Percentiles rank a stretch among this genome's conserved stretches.
These are phyloP conservation scores for Xylaria digitata DNA, from an alignment of 2,329 filamentous ascomycete species.

Conservation along the genomic window DNA sequence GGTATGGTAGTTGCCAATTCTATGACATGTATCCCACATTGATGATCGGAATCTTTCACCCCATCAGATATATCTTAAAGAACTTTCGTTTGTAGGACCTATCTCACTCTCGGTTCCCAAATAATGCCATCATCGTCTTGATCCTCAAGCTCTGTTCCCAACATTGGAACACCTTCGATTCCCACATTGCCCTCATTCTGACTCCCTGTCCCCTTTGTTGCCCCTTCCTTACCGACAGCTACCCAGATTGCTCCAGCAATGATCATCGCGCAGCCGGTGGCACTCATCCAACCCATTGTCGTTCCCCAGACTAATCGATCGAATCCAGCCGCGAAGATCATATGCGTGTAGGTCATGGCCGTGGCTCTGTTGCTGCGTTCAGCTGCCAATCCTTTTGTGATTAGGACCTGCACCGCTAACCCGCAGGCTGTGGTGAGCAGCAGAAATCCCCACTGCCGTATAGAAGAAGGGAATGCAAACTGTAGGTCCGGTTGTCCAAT, in stretches of 20 bases:
- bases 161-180: slow-evolving; percentile 29
- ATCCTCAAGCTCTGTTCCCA: slow-evolving; percentile 37
- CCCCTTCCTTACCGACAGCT: slow-evolving; percentile 57
- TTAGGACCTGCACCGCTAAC: slow-evolving; percentile 86
- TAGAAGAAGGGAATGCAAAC: slow-evolving; percentile 54
- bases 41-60: not conserved
- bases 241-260: slow-evolving; percentile 65
- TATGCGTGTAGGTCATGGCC: slow-evolving; percentile 68
- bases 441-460: slow-evolving; percentile 73
- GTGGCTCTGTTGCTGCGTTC: slow-evolving; percentile 73
- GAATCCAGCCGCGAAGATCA: slow-evolving; percentile 66
- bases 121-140: slow-evolving; percentile 40
- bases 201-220: slow-evolving; percentile 16
- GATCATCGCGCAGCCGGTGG: slow-evolving; percentile 64
- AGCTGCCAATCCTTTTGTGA: slow-evolving; percentile 79
- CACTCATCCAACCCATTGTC: slow-evolving; percentile 61
- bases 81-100: not conserved
- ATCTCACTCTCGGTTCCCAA: slow-evolving; percentile 29
- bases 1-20: not conserved
- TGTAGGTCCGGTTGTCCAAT: slow-evolving; percentile 54
- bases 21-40: not conserved
- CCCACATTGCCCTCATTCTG: slow-evolving; percentile 46
- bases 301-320: slow-evolving; percentile 65
- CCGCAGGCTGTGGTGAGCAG: slow-evolving; percentile 77
- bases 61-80: too few relatives aligned